Evolutionary conservation across 768 basidiomycete genomes (phyloP), one percentile per base, ranked within the genome.

Genomic region (Tricholoma bakamatsutake): DNA sequence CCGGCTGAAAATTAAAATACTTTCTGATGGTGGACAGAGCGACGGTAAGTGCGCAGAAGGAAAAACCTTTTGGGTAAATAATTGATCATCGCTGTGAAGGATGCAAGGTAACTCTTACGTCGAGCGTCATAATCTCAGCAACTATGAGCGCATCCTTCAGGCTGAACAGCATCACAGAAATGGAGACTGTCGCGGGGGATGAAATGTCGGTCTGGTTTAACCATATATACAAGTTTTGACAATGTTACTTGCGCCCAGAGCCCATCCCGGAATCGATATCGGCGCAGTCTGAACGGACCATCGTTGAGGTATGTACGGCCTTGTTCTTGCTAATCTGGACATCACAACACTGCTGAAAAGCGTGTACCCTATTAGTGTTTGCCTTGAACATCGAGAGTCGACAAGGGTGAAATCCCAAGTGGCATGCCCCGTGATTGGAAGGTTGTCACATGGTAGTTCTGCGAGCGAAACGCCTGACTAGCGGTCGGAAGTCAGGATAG

Each of bases 121-220:
- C 24, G 34, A 51, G 39, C 13, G 50, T 51, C 4, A 34, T 51
- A 15, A 51, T 39, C 11, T 34, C 50, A 27, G 39, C 39, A 10
- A 51, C 34, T 9, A 37, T n/a, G 50, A 51, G 27, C 18, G 11
- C 18, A 51, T 51, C 50, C 27, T 51, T 51, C 50, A 37, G 15
- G 34, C 33, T 24, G 4, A 35, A 51, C 27, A 31, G 13, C 50
- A 39, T 34, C 70, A 70, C 71, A 66, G 61, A 67, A 70, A 70
- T 69, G 58, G 51, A 64, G 64, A 62, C 71, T 70, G 67, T 64
- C 71, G 74, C 21, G 73, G 74, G 74, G 73, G 75, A 74, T 72
- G 69, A 68, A 73, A 73, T 69, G 52, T 13, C 58, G 50, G 61
- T 60, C 61, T 59, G 8, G 5, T 13, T 40, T 40, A 10, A 18